These are phyloP conservation scores for Musa schizocarpa DNA, from an alignment of 176 grass and related monocot genomes.

Conservation along the genomic window DNA sequence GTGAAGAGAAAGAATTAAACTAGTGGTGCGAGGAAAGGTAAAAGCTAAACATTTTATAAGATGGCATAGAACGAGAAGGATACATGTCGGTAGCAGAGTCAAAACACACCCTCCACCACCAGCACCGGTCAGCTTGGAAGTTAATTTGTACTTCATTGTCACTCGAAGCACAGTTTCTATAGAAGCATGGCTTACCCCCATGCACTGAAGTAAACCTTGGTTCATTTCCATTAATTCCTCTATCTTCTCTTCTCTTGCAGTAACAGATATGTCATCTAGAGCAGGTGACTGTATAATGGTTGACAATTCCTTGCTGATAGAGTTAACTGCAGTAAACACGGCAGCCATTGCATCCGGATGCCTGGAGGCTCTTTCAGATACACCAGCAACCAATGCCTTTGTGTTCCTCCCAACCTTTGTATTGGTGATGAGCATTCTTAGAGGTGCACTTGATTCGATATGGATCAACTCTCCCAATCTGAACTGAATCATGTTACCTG, in stretches of 20 bases:
- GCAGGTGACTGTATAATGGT: conserved; percentile 47
- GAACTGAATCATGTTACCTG: conserved; percentile 92
- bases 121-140: conserved; percentile 88
- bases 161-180: conserved; percentile 78
- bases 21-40: not conserved
- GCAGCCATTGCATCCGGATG: conserved; percentile 61
- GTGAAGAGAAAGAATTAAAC: too few relatives aligned
- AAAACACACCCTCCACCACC: conserved; percentile 93
- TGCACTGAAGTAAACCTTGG: conserved; percentile 90
- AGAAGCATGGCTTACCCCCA: conserved; percentile 75
- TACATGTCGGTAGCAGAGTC: conserved; percentile 76
- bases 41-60: not conserved
- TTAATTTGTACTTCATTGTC: conserved; percentile 59
- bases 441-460: conserved; percentile 40
- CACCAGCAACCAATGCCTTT: conserved; percentile 72
- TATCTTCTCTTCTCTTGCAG: conserved; percentile 70
- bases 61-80: conserved; percentile 32
- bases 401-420: conserved; percentile 90
- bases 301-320: conserved; percentile 65
- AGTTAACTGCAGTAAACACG: conserved; percentile 70
- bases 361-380: conserved; percentile 62
- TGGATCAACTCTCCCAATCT: conserved; percentile 55
- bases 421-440: conserved; percentile 90
- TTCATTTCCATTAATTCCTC: conserved; percentile 95
- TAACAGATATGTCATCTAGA: conserved; percentile 43